Evolutionary conservation across 441 rosid species (phyloP), one percentile per base, ranked within the genome.

Genomic region (Jatropha podagrica): DNA sequence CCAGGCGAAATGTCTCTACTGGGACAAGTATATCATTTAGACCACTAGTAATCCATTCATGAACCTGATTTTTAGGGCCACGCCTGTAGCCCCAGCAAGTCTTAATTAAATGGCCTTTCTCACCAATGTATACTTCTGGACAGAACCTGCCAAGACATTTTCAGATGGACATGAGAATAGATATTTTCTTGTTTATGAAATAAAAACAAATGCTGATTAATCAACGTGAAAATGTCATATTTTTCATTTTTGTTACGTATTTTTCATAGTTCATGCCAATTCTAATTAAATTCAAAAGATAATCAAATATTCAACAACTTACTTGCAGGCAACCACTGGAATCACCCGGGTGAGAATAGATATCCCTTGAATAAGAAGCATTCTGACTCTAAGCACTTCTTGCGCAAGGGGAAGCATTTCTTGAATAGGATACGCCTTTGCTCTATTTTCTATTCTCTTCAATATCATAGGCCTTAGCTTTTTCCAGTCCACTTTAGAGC

Each of bases 301-400:
- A n/a, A 14, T 32, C 6, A 12, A 49, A 51, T 7, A 42, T 5
- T 14, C 32, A 42, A 62, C 15, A 48, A 79, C 91, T 85, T 81
- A 95, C 99, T 88, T 92, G 95, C 99, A 95, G 9, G 92, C 83
- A 64, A 86, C 70, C 41, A 88, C 79, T 3, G 95, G 95, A 63
- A 92, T 62, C 15, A 78, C 63, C 80, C 86, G 82, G 62, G 90
- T 85, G 60, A 93, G 96, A 1, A 77, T 75, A 2, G 91, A 82
- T 62, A 95, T 83, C 5, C 94, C 92, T 73, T 78, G 87, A 68
- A 83, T 66, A 58, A 93, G 90, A 49, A 80, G 40, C 71, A 65
- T 65, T 84, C 97, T 86, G 58, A 89, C 86, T 27, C 66, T 58
- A 55, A 93, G 89, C 44, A 93, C 89, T 61, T 90, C 91, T 59